Conservation (phyloP, 140 eudicot genomes). For the Flaveria floridana region DNA sequence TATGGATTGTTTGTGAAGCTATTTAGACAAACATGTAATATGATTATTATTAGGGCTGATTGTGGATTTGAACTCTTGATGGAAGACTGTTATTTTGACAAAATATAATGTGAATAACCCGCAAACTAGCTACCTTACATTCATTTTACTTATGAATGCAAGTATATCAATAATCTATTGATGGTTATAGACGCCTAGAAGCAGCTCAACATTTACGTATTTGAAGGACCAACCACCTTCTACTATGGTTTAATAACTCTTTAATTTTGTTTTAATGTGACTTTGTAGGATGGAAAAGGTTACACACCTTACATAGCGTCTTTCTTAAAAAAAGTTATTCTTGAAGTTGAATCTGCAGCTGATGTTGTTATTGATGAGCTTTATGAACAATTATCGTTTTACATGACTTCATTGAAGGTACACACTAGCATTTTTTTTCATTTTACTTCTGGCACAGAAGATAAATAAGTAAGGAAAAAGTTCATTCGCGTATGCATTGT, state of each 20-base stretch:
- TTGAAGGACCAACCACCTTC: background rate
- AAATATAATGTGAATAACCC: background rate
- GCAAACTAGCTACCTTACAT: background rate
- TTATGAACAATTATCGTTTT: conserved; percentile 58
- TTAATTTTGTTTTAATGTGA: conserved; percentile 17
- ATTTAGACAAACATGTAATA: background rate
- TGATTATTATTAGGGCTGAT: background rate
- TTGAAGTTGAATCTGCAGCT: conserved; percentile 71
- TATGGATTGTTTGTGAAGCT: background rate
- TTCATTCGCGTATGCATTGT: background rate
- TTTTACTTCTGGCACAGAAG: conserved; percentile 13
- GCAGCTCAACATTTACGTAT: background rate
- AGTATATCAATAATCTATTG: background rate
- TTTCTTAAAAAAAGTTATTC: conserved; percentile 67
- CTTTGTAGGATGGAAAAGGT: conserved; percentile 56
- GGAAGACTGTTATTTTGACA: background rate
- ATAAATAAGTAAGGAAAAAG: background rate
- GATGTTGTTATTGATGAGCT: conserved; percentile 64
- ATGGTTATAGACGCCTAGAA: background rate
- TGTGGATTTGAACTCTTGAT: background rate
- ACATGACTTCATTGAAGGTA: conserved; percentile 73
- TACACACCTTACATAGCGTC: conserved; percentile 56
- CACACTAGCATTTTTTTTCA: conserved; percentile 3
- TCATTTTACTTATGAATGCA: background rate
- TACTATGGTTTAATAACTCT: conserved; percentile 2